Evolutionary conservation across 75 land plant genomes (phyloP), one percentile per base, ranked within the genome.

Genomic region (Azolla pinnata): DNA sequence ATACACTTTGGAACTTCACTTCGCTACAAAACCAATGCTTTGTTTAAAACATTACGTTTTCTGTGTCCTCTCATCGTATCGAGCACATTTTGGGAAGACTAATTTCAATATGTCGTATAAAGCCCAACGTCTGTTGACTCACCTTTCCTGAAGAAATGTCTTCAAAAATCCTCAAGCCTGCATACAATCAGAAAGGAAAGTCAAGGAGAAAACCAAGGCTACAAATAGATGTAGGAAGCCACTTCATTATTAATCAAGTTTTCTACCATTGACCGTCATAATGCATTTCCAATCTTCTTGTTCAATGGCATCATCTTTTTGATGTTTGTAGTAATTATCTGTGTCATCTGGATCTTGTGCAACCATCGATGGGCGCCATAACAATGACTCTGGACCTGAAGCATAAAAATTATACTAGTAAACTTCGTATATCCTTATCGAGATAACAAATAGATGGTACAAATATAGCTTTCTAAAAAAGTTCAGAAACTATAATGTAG

Each of bases 91-190:
- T n/a, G n/a, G n/a, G n/a, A n/a, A n/a, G n/a, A n/a, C n/a, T n/a
- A n/a, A n/a, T n/a, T n/a, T n/a, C n/a, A n/a, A n/a, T n/a, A n/a
- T n/a, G n/a, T n/a, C n/a, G n/a, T n/a, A n/a, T n/a, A n/a, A n/a
- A n/a, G n/a, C n/a, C n/a, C n/a, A n/a, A n/a, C n/a, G n/a, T n/a
- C n/a, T n/a, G n/a, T n/a, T n/a, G n/a, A n/a, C 24, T 44, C 59
- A 85, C 95, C 95, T 85, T 82, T 24, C 69, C 42, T 33, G 55
- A 58, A 50, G 80, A 33, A 2, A 79, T 75, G 72, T 90, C 93
- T 65, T 90, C 93, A 70, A 90, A 79, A 48, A 87, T 77, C 54
- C 97, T 71, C 19, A 81, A 71, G 61, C 97, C 97, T 90, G 71
- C 12, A 5, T 32, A 29, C 29, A 33, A 31, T 51, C 23, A 29